Conservation (phyloP, 2,329 filamentous ascomycete species). For the Gaeumannomyces tritici region DNA sequence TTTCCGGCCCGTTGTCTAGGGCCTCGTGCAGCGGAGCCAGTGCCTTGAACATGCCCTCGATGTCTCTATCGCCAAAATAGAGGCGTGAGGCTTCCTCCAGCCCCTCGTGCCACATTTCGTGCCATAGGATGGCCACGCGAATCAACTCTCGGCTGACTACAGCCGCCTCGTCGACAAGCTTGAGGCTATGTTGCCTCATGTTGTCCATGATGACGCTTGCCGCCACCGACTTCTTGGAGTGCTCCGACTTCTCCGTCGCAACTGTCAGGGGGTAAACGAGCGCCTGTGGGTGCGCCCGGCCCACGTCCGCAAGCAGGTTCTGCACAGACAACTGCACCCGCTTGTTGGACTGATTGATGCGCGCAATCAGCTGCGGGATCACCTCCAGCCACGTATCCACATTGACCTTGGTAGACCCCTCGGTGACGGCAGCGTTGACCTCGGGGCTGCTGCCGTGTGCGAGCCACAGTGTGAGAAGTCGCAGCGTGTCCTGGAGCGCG, state of each 20-base stretch:
- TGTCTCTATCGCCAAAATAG: constrained; percentile 96
- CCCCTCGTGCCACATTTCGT: constrained; percentile 97
- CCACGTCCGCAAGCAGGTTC: constrained; percentile 83
- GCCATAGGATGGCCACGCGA: constrained; percentile 93
- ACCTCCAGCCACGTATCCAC: constrained; percentile 99
- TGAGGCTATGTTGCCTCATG: constrained; percentile 90
- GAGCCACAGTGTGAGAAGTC: constrained; percentile 92
- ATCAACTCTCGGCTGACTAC: constrained; percentile 94
- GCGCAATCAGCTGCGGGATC: constrained; percentile 91
- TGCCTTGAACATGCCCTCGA: constrained; percentile 92
- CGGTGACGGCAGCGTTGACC: constrained; percentile 79
- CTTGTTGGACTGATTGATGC: constrained; percentile 91
- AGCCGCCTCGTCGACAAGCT: constrained; percentile 89
- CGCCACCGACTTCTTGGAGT: constrained; percentile 75
- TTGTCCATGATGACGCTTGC: constrained; percentile 94
- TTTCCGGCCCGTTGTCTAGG: constrained; percentile 85
- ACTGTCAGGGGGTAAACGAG: constrained; percentile 95
- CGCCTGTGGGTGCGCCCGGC: constrained; percentile 88
- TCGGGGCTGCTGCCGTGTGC: constrained; percentile 81
- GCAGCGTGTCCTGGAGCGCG: constrained; percentile 89
- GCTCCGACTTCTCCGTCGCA: constrained; percentile 78
- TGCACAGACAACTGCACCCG: constrained; percentile 86
- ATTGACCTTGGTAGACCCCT: constrained; percentile 84
- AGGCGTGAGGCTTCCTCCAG: constrained; percentile 92
- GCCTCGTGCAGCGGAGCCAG: constrained; percentile 86